Base-by-base conservation (phyloP, 2,329 filamentous ascomycete species). In the Orbilia javanica region DNA sequence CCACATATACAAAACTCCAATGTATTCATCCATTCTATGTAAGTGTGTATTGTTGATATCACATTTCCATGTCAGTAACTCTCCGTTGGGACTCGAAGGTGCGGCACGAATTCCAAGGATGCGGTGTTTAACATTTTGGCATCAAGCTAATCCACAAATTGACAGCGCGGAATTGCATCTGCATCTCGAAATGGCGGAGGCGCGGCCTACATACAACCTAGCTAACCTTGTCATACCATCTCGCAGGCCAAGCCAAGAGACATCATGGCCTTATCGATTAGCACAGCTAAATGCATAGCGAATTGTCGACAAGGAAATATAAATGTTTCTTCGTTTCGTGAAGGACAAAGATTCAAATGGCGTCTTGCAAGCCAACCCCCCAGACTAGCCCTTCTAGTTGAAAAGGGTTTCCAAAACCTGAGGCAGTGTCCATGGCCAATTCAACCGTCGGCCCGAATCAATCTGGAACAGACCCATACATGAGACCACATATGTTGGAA, bases 381-480 rank as follows among this genome's bases (percentile, higher is more conserved):
- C n/a, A n/a, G n/a, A n/a, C n/a, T n/a, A n/a, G n/a, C n/a, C n/a
- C n/a, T n/a, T n/a, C n/a, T n/a, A n/a, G 42, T 27, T 27, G 15
- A 60, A 60, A 42, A 60, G 18, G 20, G 11, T 42, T 27, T 60
- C 20, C 55, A 20, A 60, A 42, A 60, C 55, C 48, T 36, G 39
- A 63, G 46, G 63, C 63, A 46, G 42, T 31, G 48, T 57, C 62
- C 48, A 27, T 67, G n/a, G n/a, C 48, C 66, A 42, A 78, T 78
- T 78, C 73, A 78, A 42, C 73, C 73, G 73, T 52, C 73, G 73
- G 73, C 31, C 74, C 74, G 67, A 69, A 34, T 72, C 74, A 62
- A 69, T 31, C 64, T 15, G 52, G 27, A 57, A 48, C 46, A 20
- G 20, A 44, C 42, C 18, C 42, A 39, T 67, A 62, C 65, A 70